Percentiles rank a stretch among this genome's conserved stretches.
Conservation (phyloP, 441 rosid genomes). For the Manihot esculenta region DNA sequence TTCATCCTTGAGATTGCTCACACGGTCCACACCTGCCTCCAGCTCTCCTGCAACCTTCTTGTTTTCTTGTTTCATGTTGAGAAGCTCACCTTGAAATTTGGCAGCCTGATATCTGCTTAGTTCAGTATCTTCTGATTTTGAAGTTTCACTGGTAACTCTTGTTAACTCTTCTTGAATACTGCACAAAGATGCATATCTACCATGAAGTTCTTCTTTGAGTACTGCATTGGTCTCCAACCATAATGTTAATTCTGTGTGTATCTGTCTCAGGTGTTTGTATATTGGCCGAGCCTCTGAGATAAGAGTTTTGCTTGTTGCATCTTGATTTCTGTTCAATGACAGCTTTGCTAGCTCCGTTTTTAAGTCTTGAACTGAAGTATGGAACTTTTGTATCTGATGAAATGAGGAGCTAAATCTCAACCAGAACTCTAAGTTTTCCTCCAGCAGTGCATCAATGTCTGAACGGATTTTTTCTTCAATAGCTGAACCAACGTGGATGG, state of each 20-base stretch:
- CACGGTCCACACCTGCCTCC: conserved; percentile 49
- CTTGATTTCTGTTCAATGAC: conserved; percentile 27
- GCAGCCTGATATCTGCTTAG: conserved; percentile 65
- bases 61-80: conserved; percentile 92
- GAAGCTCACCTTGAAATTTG: conserved; percentile 78
- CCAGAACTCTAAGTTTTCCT: conserved; percentile 95
- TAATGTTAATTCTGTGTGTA: conserved; percentile 60
- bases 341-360: conserved; percentile 51
- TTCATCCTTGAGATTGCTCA: conserved; percentile 43
- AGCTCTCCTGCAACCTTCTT: conserved; percentile 58
- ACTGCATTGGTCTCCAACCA: conserved; percentile 76
- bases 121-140: conserved; percentile 34
- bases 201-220: conserved; percentile 65
- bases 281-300: conserved; percentile 64
- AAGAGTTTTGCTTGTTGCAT: conserved; percentile 22
- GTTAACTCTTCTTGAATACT: conserved; percentile 68
- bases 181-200: conserved; percentile 52
- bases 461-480: conserved; percentile 65
- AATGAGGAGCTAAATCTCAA: conserved; percentile 80
- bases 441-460: conserved; percentile 69
- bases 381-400: conserved; percentile 74
- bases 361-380: conserved; percentile 61
- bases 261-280: conserved; percentile 71
- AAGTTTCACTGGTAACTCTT: conserved; percentile 34
- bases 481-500: conserved; percentile 26